Percentiles rank a stretch among this genome's conserved stretches.
Conservation (phyloP, 345 rosid genomes). For the Populus simonii region DNA sequence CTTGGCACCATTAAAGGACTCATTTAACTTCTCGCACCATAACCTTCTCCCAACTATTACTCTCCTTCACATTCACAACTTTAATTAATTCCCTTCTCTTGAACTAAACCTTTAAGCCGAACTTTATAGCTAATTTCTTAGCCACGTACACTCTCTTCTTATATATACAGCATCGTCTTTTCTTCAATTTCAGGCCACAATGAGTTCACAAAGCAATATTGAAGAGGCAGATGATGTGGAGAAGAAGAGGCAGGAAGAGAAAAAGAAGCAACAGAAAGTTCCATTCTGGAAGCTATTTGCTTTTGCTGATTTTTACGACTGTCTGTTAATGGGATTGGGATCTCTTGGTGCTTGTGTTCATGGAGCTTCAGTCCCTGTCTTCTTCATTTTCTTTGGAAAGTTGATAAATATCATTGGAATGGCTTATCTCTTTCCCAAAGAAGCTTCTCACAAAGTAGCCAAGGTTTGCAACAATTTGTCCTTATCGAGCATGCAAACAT, state of each 20-base stretch:
- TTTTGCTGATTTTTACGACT: slow-evolving; percentile 81
- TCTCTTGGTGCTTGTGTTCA: slow-evolving; percentile 86
- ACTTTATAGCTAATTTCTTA: not conserved
- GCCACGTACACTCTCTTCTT: not conserved
- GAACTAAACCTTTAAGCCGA: not conserved
- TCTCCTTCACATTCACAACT: not conserved
- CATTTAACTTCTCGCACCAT: not conserved
- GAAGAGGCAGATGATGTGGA: slow-evolving; percentile 25
- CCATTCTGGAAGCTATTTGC: slow-evolving; percentile 63
- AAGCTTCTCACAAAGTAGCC: slow-evolving; percentile 82
- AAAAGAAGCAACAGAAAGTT: slow-evolving; percentile 36
- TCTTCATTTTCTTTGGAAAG: slow-evolving; percentile 90
- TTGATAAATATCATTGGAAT: slow-evolving; percentile 71
- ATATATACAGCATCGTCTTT: not conserved
- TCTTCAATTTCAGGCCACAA: not conserved
- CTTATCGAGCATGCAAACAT: not conserved
- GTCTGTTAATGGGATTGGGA: slow-evolving; percentile 69
- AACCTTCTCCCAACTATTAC: not conserved
- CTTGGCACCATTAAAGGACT: not conserved
- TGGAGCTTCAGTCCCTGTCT: slow-evolving; percentile 90
- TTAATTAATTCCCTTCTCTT: not conserved
- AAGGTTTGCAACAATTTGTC: slow-evolving; percentile 43
- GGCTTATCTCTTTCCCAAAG: slow-evolving; percentile 71
- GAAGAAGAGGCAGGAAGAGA: slow-evolving; percentile 23
- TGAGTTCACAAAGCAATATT: slow-evolving; percentile 7